Evolutionary conservation across 768 basidiomycete species (phyloP), one percentile per base, ranked within the genome.

Genomic region (Tylopilus cervinicoccineus): DNA sequence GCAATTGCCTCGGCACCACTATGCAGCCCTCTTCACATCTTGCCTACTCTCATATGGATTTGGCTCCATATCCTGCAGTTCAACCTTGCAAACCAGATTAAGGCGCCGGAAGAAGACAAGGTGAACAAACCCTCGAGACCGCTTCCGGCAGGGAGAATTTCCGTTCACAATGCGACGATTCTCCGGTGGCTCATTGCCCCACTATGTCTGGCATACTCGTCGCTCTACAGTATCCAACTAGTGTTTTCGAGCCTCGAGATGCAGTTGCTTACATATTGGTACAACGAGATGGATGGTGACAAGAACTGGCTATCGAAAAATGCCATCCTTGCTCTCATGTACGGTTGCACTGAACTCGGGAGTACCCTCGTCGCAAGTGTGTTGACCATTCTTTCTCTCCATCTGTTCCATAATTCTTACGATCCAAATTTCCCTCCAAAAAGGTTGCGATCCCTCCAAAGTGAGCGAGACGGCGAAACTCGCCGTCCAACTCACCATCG

Each of bases 81-180:
- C 55, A 55, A 72, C 49, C 56, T 76, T n/a, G 63, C 72, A 4
- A 78, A 78, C 47, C 76, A 78, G 55, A 67, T 65, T 19, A 62
- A 70, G 27, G 61, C 64, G 6, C 65, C 68, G 5, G 68, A 69
- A 11, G 76, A 78, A 56, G 76, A 78, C 47, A 63, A 53, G 20
- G 37, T 63, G 39, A 78, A 78, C 58, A 74, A 76, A 44, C 70
- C 72, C 3, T 70, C 71, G 47, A 59, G 77, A 12, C 76, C 77
- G 0, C 54, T 78, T 20, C 76, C 76, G 0, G 61, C 76, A 9
- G 70, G 70, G 1, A 71, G 72, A 20, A 70, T 78, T 20, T 64
- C 65, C n/a, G 40, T 71, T 0, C 45, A 26, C 6, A 47, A 70
- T 14, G 72, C 76, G 6, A 57, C 51, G 9, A 43, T 65, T 1